Percentiles rank a stretch among this genome's conserved stretches.
phyloP scores from a whole-genome alignment of 345 rosid species.

The Gossypium longicalyx region DNA sequence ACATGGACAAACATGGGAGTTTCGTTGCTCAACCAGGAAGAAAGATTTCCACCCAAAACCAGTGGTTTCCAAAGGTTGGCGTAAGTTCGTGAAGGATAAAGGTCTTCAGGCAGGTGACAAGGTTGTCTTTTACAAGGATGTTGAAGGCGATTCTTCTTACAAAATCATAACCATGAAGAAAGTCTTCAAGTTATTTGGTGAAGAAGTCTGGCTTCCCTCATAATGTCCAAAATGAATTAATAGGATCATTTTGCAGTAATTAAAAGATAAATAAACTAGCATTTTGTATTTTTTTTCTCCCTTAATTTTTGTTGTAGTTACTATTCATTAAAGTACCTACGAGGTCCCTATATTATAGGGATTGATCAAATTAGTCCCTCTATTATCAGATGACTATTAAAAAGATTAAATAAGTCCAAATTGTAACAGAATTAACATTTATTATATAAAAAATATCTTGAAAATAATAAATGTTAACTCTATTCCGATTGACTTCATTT shows the following conservation, averaged over 20 bases:
- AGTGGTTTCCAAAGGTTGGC: constrained; percentile 5
- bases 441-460: too few species aligned
- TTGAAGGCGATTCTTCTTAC: background rate
- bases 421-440: too few species aligned
- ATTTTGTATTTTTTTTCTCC: background rate
- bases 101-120: background rate
- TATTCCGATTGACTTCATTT: too few species aligned
- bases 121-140: constrained; percentile 5
- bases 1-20: background rate
- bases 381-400: too few species aligned
- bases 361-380: too few species aligned
- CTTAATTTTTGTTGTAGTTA: background rate
- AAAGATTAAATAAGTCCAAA: too few species aligned
- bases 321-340: too few species aligned
- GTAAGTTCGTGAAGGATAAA: background rate
- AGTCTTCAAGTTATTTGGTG: constrained; percentile 7
- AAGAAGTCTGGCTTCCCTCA: background rate
- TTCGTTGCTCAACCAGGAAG: constrained; percentile 9
- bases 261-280: background rate
- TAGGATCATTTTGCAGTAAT: background rate
- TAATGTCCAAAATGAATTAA: background rate
- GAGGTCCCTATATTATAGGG: too few species aligned
- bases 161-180: constrained; percentile 4
- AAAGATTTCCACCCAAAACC: constrained; percentile 7
- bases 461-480: too few species aligned